Base-by-base conservation (phyloP, 768 basidiomycete genomes). In the Pisolithus albus region DNA sequence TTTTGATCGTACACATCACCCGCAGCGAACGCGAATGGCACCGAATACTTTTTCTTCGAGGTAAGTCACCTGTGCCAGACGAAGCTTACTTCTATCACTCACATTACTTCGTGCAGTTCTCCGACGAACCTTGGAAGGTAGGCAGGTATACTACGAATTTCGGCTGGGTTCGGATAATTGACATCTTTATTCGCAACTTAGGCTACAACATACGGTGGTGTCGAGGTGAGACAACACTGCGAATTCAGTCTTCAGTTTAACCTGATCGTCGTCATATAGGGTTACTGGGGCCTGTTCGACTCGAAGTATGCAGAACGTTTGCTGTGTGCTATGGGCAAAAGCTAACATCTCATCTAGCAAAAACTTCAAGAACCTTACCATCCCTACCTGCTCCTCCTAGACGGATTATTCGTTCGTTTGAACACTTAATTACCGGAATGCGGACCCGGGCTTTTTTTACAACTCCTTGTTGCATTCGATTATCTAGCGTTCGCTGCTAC, bases 21-120 rank as follows among this genome's bases (percentile, higher is more conserved):
- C 19, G 77, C 82, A 63, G 88, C 94, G 0, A 96, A 92, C 64
- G 54, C 65, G 16, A 92, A 92, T 55, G 79, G 79, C 11, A 92
- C 88, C 1, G 73, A 80, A 15, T 95, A 95, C 71, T 96, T 92
- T 78, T 94, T 80, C 74, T 91, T 92, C 53, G 88, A 88, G 75
- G 80, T 80, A 16, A 7, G 66, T 56, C 46, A 18, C 23, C 23
- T 26, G 15, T 38, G n/a, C 5, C 18, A 26, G 13, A 46, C 21
- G n/a, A 32, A 48, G 39, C 24, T 37, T 30, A 30, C 30, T 26
- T 34, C 19, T 19, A 32, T 52, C 48, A 57, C 18, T 41, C 54
- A 39, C 3, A 18, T 32, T 39, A 19, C 18, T 30, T 30, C 21
- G 30, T 24, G 19, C 47, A 89, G 77, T 83, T 74, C 63, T 82